These are phyloP conservation scores for Colletotrichum brevisporum DNA, from an alignment of 2,329 filamentous ascomycete genomes.

Conservation along the genomic window DNA sequence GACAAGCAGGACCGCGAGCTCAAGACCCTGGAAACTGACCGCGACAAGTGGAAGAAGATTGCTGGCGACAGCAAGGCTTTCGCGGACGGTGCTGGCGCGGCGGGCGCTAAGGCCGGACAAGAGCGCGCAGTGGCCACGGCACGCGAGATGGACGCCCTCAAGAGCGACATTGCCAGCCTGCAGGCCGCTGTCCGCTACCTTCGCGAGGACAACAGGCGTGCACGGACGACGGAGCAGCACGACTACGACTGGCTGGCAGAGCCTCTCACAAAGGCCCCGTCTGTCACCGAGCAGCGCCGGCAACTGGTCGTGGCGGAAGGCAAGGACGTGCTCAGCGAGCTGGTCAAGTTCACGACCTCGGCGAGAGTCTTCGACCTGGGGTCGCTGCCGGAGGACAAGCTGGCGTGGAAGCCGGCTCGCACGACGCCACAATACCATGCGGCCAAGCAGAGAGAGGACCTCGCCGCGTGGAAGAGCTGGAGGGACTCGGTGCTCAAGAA, in stretches of 20 bases:
- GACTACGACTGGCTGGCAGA: constrained; percentile 74
- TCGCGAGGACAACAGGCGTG: constrained; percentile 75
- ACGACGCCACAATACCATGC: constrained; percentile 77
- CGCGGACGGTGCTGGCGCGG: constrained; percentile 63
- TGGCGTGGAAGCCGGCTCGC: constrained; percentile 76
- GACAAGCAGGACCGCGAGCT: constrained; percentile 78
- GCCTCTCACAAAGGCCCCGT: constrained; percentile 66
- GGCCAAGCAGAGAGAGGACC: constrained; percentile 75
- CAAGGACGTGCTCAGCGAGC: constrained; percentile 73
- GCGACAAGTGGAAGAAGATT: constrained; percentile 80
- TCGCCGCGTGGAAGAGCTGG: constrained; percentile 73
- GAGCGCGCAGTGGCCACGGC: constrained; percentile 79
- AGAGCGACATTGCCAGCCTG: constrained; percentile 75
- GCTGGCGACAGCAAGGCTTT: constrained; percentile 73
- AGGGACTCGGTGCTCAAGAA: constrained; percentile 68
- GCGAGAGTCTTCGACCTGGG: constrained; percentile 73
- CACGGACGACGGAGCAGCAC: constrained; percentile 69
- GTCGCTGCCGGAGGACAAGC: constrained; percentile 69
- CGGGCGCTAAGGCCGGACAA: constrained; percentile 69
- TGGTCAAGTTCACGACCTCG: constrained; percentile 72
- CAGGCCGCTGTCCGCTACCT: constrained; percentile 78
- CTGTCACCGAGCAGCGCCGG: constrained; percentile 63
- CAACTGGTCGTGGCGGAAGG: constrained; percentile 72
- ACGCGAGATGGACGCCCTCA: constrained; percentile 80
- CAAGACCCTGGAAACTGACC: constrained; percentile 74